Conservation (phyloP, 2,329 filamentous ascomycete genomes). For the Venturia pyrina region DNA sequence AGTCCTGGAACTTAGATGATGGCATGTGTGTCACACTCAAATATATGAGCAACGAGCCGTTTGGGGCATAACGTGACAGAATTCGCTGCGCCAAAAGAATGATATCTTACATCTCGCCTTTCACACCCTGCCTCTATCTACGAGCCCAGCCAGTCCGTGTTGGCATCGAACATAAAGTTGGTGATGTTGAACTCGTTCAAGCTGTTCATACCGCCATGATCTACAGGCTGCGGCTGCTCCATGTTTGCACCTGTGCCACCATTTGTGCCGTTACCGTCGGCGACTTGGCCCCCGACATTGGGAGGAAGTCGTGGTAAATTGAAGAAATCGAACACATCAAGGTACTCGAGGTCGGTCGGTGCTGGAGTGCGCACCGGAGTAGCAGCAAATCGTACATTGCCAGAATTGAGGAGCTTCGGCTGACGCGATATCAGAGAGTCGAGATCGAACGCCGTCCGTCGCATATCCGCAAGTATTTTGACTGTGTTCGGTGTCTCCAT, state of each 20-base stretch:
- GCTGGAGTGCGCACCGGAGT: constrained; percentile 60
- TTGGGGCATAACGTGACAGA: background rate
- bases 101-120: background rate
- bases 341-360: constrained; percentile 76
- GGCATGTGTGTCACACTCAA: background rate
- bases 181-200: constrained; percentile 65
- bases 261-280: constrained; percentile 10
- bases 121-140: background rate
- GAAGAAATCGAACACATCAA: constrained; percentile 92
- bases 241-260: constrained; percentile 8
- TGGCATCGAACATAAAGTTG: constrained; percentile 66
- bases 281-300: constrained; percentile 16
- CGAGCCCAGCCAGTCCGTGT: constrained; percentile 50
- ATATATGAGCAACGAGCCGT: background rate
- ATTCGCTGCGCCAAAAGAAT: background rate
- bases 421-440: constrained; percentile 83
- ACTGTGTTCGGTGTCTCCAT: constrained; percentile 71
- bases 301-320: constrained; percentile 68
- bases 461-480: constrained; percentile 83
- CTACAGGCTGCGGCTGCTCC: background rate
- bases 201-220: constrained; percentile 17
- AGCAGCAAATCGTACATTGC: background rate
- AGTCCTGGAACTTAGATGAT: background rate
- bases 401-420: constrained; percentile 36
- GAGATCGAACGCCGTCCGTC: constrained; percentile 78